phyloP scores from a whole-genome alignment of 2,329 filamentous ascomycete genomes.

The Xylariomycetidae sp. region DNA sequence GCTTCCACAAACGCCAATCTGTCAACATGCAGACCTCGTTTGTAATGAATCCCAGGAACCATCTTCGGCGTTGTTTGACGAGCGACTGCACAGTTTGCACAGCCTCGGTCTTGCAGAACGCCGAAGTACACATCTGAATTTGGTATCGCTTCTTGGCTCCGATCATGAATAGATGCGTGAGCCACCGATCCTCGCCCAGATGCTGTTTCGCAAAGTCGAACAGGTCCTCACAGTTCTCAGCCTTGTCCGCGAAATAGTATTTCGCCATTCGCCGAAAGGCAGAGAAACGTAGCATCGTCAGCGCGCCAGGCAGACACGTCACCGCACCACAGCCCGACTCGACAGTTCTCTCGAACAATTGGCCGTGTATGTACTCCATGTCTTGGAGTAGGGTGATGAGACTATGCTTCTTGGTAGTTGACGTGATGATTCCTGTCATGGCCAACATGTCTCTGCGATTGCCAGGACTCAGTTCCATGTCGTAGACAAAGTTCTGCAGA shows the following conservation, averaged over 20 bases:
- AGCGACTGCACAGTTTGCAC: constrained; percentile 83
- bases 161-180: constrained; percentile 99
- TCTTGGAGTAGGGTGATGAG: constrained; percentile 91
- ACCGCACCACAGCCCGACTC: constrained; percentile 93
- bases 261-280: constrained; percentile 96
- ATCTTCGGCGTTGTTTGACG: constrained; percentile 89
- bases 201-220: constrained; percentile 97
- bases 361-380: constrained; percentile 97
- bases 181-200: constrained; percentile 90
- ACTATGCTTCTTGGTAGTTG: constrained; percentile 82
- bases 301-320: constrained; percentile 89
- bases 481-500: constrained; percentile 96
- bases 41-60: constrained; percentile 96
- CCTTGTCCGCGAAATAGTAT: constrained; percentile 97
- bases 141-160: constrained; percentile 89
- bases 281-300: constrained; percentile 93
- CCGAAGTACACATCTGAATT: constrained; percentile 95
- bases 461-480: constrained; percentile 95
- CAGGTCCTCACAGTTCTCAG: constrained; percentile 88
- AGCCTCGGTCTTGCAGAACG: constrained; percentile 97
- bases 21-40: constrained; percentile 99
- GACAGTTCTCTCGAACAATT: constrained; percentile 91
- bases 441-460: constrained; percentile 91
- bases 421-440: constrained; percentile 96
- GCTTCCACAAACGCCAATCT: constrained; percentile 83